Conservation (phyloP, 352 stramenopile genomes). For the Blastocystis sp. region DNA sequence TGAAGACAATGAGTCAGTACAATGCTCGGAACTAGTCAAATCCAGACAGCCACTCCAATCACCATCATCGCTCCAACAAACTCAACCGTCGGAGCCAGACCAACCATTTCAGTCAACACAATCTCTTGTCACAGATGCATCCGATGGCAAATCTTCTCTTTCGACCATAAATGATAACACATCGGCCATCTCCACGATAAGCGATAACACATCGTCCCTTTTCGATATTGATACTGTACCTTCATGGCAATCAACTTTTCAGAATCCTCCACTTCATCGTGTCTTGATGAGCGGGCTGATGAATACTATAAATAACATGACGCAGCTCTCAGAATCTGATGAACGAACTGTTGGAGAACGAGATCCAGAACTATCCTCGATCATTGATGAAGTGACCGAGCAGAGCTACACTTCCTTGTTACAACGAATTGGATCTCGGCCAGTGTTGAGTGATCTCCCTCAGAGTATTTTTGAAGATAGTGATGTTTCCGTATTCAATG, state of each 20-base stretch:
- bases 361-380: neutral
- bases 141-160: too few species aligned
- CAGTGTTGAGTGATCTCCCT: neutral
- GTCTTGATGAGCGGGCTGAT: neutral
- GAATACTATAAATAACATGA: neutral
- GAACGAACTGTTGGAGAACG: neutral
- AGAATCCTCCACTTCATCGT: neutral
- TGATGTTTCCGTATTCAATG: neutral
- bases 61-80: too few species aligned
- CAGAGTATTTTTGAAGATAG: slow-evolving; percentile 8
- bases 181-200: too few species aligned
- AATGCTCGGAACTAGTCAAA: neutral
- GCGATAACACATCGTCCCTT: neutral
- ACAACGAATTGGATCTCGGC: neutral
- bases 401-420: neutral
- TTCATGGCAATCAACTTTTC: neutral
- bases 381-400: neutral
- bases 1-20: neutral
- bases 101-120: too few species aligned
- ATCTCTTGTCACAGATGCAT: too few species aligned
- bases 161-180: too few species aligned
- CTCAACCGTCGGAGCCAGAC: too few species aligned
- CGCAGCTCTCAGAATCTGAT: neutral
- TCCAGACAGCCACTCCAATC: neutral
- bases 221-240: neutral